Evolutionary conservation across 192 early-diverging fungal genomes (phyloP), one percentile per base, ranked within the genome.

Genomic region (Mortierella alpina): DNA sequence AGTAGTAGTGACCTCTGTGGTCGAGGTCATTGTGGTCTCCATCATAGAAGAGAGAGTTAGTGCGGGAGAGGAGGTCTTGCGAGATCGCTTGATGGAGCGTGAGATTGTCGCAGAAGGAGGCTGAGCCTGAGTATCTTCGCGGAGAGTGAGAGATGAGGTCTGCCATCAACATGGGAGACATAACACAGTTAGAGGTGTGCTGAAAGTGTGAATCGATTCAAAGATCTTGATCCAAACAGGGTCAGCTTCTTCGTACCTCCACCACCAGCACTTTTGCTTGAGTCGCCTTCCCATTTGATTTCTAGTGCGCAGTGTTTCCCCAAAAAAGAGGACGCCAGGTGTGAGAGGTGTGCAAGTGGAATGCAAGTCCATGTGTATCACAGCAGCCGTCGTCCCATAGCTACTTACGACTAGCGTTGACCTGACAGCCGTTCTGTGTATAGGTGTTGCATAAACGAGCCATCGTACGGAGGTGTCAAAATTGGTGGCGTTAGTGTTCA

Each of bases 401-500:
- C 31, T 3, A 31, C 31, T 31, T 31, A 31, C 31, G 15, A 58
- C 66, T 14, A 66, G n/a, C 2, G 62, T 60, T 20, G 31, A 31
- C 31, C 67, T 54, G 14, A 55, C 31, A 18, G 18, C 41, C 2
- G 41, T 15, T 39, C 75, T 70, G 64, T 50, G 6, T 9, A 31
- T 1, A 13, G n/a, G 31, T 31, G 31, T 31, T 31, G 31, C 31
- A 5, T 40, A 8, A 69, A 58, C 39, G 5, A 31, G 46, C 4
- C 13, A 45, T 13, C 3, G 13, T 11, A 18, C 48, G 54, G 42
- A 22, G 18, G 44, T 45, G 39, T 20, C 48, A 48, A 61, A 61
- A 41, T 72, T 79, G 64, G 75, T 79, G 75, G 75, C 75, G 75
- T 79, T 62, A 62, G 40, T 23, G 9, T 10, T 79, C 75, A 70